Evolutionary conservation across 768 basidiomycete genomes (phyloP).

Genomic region (Trametes villosa): DNA sequence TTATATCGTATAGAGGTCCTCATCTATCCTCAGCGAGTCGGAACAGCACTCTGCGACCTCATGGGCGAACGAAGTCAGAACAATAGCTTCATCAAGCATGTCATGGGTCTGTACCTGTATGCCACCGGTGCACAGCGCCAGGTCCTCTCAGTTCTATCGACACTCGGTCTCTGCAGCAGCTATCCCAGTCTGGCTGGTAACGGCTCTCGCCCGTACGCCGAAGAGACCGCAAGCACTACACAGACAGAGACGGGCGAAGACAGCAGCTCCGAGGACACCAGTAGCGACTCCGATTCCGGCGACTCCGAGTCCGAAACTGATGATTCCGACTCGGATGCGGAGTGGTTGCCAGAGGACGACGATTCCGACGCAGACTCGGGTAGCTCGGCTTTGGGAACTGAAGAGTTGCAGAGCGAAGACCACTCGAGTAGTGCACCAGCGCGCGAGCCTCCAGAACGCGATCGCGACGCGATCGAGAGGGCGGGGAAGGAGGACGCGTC

Average conservation of each 20-base stretch:
- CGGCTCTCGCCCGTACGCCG: too few relatives aligned
- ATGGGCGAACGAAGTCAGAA: slow-evolving; percentile 37
- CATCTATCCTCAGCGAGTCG: neutral
- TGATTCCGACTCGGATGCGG: too few relatives aligned
- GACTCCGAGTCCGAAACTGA: too few relatives aligned
- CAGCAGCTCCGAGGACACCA: too few relatives aligned
- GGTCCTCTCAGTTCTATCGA: slow-evolving; percentile 32
- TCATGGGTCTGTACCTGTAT: slow-evolving; percentile 38
- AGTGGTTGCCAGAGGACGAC: too few relatives aligned
- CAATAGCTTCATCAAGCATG: slow-evolving; percentile 35
- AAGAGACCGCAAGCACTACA: too few relatives aligned
- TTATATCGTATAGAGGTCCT: too few relatives aligned
- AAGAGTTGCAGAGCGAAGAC: neutral
- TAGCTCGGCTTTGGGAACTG: neutral
- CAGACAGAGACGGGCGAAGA: too few relatives aligned
- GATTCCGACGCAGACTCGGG: too few relatives aligned
- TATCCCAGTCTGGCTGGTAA: slow-evolving; percentile 29
- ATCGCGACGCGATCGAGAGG: neutral
- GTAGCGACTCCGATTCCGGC: too few relatives aligned
- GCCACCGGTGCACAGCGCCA: slow-evolving; percentile 38
- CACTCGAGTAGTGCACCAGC: too few relatives aligned
- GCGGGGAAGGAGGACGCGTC: neutral
- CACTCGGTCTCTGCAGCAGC: slow-evolving; percentile 36
- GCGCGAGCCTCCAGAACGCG: neutral
- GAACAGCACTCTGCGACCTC: neutral